Base-by-base conservation (phyloP, 2,329 filamentous ascomycete species). In the Aspergillus sp. region DNA sequence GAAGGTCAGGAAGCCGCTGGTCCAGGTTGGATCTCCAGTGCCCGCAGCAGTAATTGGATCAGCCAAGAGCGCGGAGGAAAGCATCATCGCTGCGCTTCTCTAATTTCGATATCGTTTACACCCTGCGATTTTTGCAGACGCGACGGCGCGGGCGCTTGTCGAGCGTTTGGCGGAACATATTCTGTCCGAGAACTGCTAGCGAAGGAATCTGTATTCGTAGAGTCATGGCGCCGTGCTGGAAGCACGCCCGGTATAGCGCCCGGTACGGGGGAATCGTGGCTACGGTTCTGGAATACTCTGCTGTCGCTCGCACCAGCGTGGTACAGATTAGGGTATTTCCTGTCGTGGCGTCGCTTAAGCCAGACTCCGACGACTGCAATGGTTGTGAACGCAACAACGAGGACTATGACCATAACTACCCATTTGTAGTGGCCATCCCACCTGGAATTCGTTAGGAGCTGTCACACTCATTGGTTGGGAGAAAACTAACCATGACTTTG, bases 321-420 rank as follows among this genome's bases (percentile, higher is more conserved):
- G 56, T 74, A 74, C 20, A 73, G 67, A 38, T 62, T 58, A 2
- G 75, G 68, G 60, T 68, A 69, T 75, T 86, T 89, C 62, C 85
- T 85, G 62, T 91, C 80, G 74, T 93, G 89, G 63, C 88, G 87
- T 56, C 86, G 85, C 63, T 90, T 89, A 76, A 90, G 85, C 72
- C 89, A 83, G 68, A 87, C 85, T 39, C 87, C 88, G 17, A 84
- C 80, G 39, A 88, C 75, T 80, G 88, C 89, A 66, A 91, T 83
- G 56, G 80, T 79, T 13, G 81, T 76, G 60, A 96, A 89, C 53
- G 80, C 87, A 58, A 93, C 78, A 43, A 88, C 81, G 26, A 96
- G 81, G 60, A 93, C 78, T 62, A 91, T 86, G 53, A 95, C 80
- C 82, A 95, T 91, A 61, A 93, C 81, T 45, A 96, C 84, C 90